Base-by-base conservation (phyloP, 139 green algal species). In the Chlorella sp. region DNA sequence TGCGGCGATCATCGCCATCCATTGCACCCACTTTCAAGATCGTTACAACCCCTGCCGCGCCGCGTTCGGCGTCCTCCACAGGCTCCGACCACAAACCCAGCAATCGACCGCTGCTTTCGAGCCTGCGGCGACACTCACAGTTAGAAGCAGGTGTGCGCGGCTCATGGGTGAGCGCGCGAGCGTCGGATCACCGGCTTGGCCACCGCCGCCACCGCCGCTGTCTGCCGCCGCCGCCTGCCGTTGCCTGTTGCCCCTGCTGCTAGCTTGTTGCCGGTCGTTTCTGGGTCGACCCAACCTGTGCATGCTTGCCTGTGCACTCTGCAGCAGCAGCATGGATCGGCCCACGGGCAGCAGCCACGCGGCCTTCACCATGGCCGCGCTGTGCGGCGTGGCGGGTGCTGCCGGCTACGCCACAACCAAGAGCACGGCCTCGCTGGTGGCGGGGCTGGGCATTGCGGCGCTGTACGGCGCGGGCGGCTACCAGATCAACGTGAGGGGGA, bases 321-420 rank as follows among this genome's bases (percentile, higher is more conserved):
- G 65, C 65, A 28, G 32, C 5, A 48, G 40, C 58, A 70, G 69
- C 72, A 76, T 84, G 79, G 79, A 84, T 1, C 38, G 79, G 1
- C 81, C 81, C 34, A 87, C 84, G 5, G 84, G 84, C 5, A 84
- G 74, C 60, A 80, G 56, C n/a, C 84, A 87, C 54, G 11, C 69
- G 30, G 68, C 73, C 1, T 84, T 81, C 62, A 70, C 74, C 22
- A 74, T 87, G 68, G 84, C 77, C 26, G 68, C 43, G 8, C 4
- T 87, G 17, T 36, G 34, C 2, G 84, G 58, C 9, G 75, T 36
- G 4, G 84, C 54, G 9, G 84, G 84, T 26, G 43, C 77, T 5
- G 24, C 16, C 26, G 84, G 84, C 67, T 87, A 76, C 16, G 41
- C 43, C 24, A 56, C 60, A 32, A 65, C 7, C 17, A 17, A 43